Base-by-base conservation (phyloP, 2,329 filamentous ascomycete species). In the Fusarium floridanum region DNA sequence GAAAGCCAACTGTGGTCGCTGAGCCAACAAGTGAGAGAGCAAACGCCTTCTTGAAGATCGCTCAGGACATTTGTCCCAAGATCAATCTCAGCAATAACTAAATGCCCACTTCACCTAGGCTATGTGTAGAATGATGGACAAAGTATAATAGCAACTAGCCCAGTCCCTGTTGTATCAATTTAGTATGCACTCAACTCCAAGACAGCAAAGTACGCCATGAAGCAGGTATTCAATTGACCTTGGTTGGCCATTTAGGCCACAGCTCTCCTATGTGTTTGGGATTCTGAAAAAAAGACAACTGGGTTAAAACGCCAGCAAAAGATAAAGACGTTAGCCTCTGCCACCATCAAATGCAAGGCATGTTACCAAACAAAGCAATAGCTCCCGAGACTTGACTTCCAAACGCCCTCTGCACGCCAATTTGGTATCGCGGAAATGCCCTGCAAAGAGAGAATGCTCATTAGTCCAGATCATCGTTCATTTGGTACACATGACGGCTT, bases 1-100 rank as follows among this genome's bases (percentile, higher is more conserved):
- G 97, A 1, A 95, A 93, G 82, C 97, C 97, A 5, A 98, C 95
- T 1, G 94, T 98, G 0, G 95, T 98, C 3, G 90, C 94, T 2
- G 94, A 97, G 82, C 95, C 96, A 9, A 87, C 91, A 1, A 95
- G 94, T 76, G 88, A 90, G 36, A 90, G 94, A 76, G 92, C 94
- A 1, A 84, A 87, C 63, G 91, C 91, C 1, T 99, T 98, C 81
- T 83, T 92, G 67, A 85, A 87, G 20, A 91, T 98, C 80, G 94
- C 94, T 2, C 85, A 88, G 65, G 82, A 84, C 29, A 84, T 93
- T 34, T 84, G 81, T 16, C 79, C 73, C 2, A 89, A 86, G 77
- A 84, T 91, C 70, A 77, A 77, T 36, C 67, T 85, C 34, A 63
- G 64, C 14, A 73, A 43, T 45, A 67, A 64, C 17, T 72, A 70